Evolutionary conservation across 2,329 filamentous ascomycete genomes (phyloP), one percentile per base, ranked within the genome.

Genomic region (Penicillium sp.): DNA sequence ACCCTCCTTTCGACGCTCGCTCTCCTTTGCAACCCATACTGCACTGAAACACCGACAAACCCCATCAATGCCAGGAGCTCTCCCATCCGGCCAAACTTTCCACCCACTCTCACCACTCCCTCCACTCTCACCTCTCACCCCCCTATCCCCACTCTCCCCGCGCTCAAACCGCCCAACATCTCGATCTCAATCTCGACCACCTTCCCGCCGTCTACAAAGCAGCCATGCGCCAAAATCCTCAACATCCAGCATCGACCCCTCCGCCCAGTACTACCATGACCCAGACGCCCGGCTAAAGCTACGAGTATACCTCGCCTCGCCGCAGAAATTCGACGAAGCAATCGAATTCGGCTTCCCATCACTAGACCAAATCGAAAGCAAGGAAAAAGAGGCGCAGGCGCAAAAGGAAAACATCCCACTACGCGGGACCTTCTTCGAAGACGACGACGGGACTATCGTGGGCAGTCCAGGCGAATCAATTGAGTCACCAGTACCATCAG

Each of bases 261-360:
- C 83, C 29, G 89, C 91, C 3, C 85, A 90, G 33, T 89, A 96
- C 74, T 97, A 96, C 67, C 90, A 91, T 70, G 92, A 97, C 64
- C 91, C 92, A 0, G 90, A 96, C 69, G 91, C 92, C 34, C 85
- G 93, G 29, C 81, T 91, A 64, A 96, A 95, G 74, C 79, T 97
- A 18, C 87, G 92, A 11, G 86, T 91, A 6, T 96, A 92, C 66
- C 83, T 96, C 18, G 89, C 90, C 7, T 96, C 92, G 1, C 89
- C 92, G 1, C 90, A 96, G 63, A 96, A 96, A 70, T 97, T 97
- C 64, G 93, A 97, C 69, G 93, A 97, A 74, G 92, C 91, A 1
- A 84, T 97, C 48, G 90, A 96, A 70, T 97, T 95, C 73, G 93
- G 93, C 0, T 97, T 97, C 65, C 91, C 92, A 0, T 70, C 77